Evolutionary conservation across 2,329 filamentous ascomycete genomes (phyloP), one percentile per base, ranked within the genome.

Genomic region (Alternaria arborescens): DNA sequence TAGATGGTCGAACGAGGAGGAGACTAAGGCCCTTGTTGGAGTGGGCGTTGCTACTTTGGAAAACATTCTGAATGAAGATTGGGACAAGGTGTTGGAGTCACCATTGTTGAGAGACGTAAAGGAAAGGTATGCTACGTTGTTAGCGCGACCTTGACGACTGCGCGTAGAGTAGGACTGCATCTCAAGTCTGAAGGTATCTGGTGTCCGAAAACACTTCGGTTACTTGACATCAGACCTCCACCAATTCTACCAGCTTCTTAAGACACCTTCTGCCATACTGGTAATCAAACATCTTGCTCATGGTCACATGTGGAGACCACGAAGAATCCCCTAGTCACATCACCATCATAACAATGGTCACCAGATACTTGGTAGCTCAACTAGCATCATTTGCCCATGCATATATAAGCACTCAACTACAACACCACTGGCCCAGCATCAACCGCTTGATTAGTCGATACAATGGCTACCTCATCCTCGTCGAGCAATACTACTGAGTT

Each of bases 1-100:
- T 2, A 52, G 64, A 10, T 79, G 77, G 77, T 59, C 71, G 0
- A 64, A 68, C 55, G 20, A 58, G 10, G 69, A 67, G 16, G 72
- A 71, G 8, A 77, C 71, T 5, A 36, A 62, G 46, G 44, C 66
- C 14, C 55, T 78, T 24, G 71, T 77, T 5, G 63, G 67, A 51
- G 56, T 74, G n/a, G 71, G 70, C 1, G 61, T 69, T 20, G 14
- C 5, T 1, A 60, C 71, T 1, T 32, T 76, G 36, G 51, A 61
- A 42, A 53, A 53, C 8, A 66, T 62, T 1, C 32, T 72, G 2
- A 59, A 63, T 3, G 58, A 51, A 1, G 57, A 72, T 18, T 76
- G 70, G 72, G 68, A 72, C 26, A 32, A 8, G 26, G 26, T 77
- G 34, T 47, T 61, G n/a, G 30, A 14, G 12, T 67, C 61, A 11